Percentiles rank a stretch among this genome's conserved stretches.
phyloP scores from a whole-genome alignment of 1,284 basidiomycete genomes.

The Taiwanofungus camphoratus region DNA sequence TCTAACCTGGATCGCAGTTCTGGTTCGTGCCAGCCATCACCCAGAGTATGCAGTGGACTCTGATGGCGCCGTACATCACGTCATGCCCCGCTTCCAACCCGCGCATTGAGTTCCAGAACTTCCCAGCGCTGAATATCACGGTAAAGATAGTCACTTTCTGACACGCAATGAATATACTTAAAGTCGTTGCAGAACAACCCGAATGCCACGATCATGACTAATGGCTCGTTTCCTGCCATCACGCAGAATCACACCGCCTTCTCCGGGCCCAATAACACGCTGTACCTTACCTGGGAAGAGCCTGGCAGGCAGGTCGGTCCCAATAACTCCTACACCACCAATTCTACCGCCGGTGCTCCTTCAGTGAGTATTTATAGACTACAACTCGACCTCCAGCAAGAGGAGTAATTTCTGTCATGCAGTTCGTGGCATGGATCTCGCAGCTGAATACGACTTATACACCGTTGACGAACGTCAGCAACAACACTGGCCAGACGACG shows the following conservation, averaged over 20 bases:
- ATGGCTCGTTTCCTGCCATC: slow-evolving; percentile 36
- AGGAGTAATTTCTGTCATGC: background rate
- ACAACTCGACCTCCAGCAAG: no score
- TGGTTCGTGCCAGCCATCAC: slow-evolving; percentile 49
- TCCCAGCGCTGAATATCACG: slow-evolving; percentile 44
- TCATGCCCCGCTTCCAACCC: slow-evolving; percentile 56
- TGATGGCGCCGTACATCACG: slow-evolving; percentile 52
- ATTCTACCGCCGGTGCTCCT: slow-evolving; percentile 37
- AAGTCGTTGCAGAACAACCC: slow-evolving; percentile 30
- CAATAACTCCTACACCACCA: slow-evolving; percentile 48
- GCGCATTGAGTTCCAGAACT: slow-evolving; percentile 49
- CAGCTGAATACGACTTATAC: slow-evolving; percentile 66
- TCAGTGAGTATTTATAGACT: slow-evolving; percentile 30
- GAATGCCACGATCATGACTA: slow-evolving; percentile 22
- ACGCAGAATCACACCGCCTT: slow-evolving; percentile 44
- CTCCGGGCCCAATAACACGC: slow-evolving; percentile 39
- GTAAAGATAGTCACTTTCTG: slow-evolving; percentile 28
- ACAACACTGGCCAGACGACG: slow-evolving; percentile 38
- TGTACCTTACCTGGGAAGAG: slow-evolving; percentile 51
- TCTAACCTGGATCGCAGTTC: slow-evolving; percentile 15
- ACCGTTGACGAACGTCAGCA: slow-evolving; percentile 38
- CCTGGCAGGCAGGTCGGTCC: slow-evolving; percentile 49
- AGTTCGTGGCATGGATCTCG: slow-evolving; percentile 48
- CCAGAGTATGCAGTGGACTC: slow-evolving; percentile 59
- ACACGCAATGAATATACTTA: background rate